These are phyloP conservation scores for Herpotrichia juniperi DNA, from an alignment of 2,329 filamentous ascomycete genomes.

Conservation along the genomic window DNA sequence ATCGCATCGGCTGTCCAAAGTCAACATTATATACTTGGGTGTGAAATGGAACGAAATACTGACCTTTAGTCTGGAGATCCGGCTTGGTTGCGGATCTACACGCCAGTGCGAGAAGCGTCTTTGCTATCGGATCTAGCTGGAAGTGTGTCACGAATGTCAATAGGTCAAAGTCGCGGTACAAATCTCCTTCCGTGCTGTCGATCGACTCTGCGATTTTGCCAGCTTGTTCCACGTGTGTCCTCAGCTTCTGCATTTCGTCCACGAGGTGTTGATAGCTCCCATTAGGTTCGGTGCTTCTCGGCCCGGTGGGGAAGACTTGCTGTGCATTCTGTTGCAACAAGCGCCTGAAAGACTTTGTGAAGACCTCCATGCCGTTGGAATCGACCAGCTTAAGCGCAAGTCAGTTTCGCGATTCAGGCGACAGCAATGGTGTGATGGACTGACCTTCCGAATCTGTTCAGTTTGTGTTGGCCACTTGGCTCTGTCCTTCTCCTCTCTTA, in stretches of 20 bases:
- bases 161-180: conserved; percentile 96
- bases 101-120: conserved; percentile 84
- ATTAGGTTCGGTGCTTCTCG: conserved; percentile 73
- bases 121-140: conserved; percentile 85
- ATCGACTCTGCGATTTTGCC: conserved; percentile 92
- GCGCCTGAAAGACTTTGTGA: conserved; percentile 92
- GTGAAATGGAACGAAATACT: conserved; percentile 21
- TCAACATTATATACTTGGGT: conserved; percentile 18
- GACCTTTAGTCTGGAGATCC: conserved; percentile 90
- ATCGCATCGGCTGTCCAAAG: conserved; percentile 78
- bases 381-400: conserved; percentile 74
- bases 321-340: conserved; percentile 88
- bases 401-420: conserved; percentile 19
- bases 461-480: conserved; percentile 91
- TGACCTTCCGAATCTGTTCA: conserved; percentile 89
- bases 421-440: conserved; percentile 28
- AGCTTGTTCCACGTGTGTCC: conserved; percentile 79
- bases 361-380: conserved; percentile 99
- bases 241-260: conserved; percentile 85
- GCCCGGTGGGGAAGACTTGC: conserved; percentile 84
- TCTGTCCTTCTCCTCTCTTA: conserved; percentile 88
- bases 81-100: conserved; percentile 82
- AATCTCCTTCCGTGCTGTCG: conserved; percentile 86
- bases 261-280: conserved; percentile 84
- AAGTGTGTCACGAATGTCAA: conserved; percentile 96